phyloP scores from a whole-genome alignment of 768 basidiomycete genomes.

The Pleurotus cornucopiae region DNA sequence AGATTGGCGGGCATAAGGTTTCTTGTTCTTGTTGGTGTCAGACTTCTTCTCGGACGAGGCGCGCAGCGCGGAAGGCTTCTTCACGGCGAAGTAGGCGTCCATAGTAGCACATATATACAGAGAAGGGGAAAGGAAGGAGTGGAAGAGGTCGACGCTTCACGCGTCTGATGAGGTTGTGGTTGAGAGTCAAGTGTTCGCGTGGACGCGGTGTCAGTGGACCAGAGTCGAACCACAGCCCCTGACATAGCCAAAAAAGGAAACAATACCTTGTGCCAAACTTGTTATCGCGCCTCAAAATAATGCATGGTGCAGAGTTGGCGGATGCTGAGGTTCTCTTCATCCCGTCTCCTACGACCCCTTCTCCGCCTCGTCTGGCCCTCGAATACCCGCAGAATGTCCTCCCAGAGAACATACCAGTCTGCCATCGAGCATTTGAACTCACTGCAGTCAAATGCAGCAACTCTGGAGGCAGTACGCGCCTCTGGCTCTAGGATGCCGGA shows the following conservation, averaged over 20 bases:
- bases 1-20: slow-evolving; percentile 12
- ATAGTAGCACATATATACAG: slow-evolving; percentile 10
- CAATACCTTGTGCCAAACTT: slow-evolving; percentile 1
- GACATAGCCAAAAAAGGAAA: background rate
- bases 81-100: slow-evolving; percentile 21
- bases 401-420: slow-evolving; percentile 58
- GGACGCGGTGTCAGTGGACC: slow-evolving; percentile 5
- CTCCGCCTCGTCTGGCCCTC: background rate
- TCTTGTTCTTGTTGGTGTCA: slow-evolving; percentile 13
- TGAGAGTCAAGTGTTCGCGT: no score
- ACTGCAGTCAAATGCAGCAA: slow-evolving; percentile 91
- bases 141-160: slow-evolving; percentile 2
- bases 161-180: background rate
- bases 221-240: slow-evolving; percentile 3
- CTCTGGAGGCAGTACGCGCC: slow-evolving; percentile 77
- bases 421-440: slow-evolving; percentile 73
- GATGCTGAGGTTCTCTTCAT: slow-evolving; percentile 18
- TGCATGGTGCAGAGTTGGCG: slow-evolving; percentile 16
- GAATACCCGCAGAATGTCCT: slow-evolving; percentile 43
- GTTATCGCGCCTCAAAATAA: slow-evolving; percentile 2
- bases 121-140: slow-evolving; percentile 8
- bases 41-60: slow-evolving; percentile 3
- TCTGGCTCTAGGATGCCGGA: slow-evolving; percentile 57
- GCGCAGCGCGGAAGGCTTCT: slow-evolving; percentile 11
- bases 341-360: slow-evolving; percentile 20